Conservation (phyloP, 2,329 filamentous ascomycete genomes). For the Pezicula radicicola region DNA sequence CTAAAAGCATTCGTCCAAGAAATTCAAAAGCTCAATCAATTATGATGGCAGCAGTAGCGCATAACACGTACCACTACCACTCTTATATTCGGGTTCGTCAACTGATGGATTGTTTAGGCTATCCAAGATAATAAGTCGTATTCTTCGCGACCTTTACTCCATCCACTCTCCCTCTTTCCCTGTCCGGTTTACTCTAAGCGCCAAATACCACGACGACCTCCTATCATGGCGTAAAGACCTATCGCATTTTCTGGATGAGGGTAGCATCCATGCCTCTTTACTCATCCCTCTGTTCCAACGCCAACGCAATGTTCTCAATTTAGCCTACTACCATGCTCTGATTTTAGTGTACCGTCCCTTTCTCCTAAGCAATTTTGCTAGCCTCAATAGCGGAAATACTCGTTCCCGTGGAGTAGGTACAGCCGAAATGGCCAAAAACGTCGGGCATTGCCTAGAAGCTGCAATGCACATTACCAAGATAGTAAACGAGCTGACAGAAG, state of each 20-base stretch:
- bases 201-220: conserved; percentile 39
- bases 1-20: conserved; percentile 21
- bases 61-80: conserved; percentile 30
- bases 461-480: conserved; percentile 36
- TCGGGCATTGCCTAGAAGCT: conserved; percentile 33
- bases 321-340: conserved; percentile 32
- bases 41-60: conserved; percentile 42
- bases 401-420: conserved; percentile 5
- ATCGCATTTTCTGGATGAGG: conserved; percentile 38
- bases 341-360: conserved; percentile 32
- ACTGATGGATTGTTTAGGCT: conserved; percentile 23
- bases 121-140: conserved; percentile 38
- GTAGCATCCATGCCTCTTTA: conserved; percentile 37
- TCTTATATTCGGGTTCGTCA: background rate
- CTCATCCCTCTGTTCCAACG: conserved; percentile 47
- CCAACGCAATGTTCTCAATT: conserved; percentile 31
- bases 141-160: conserved; percentile 41
- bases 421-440: conserved; percentile 21
- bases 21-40: conserved; percentile 28
- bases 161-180: conserved; percentile 27
- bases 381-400: conserved; percentile 12
- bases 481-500: conserved; percentile 35
- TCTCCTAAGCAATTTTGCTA: conserved; percentile 26
- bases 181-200: conserved; percentile 32
- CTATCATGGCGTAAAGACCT: conserved; percentile 42